phyloP scores from a whole-genome alignment of 2,329 filamentous ascomycete species.

The Fonsecaea monophora region DNA sequence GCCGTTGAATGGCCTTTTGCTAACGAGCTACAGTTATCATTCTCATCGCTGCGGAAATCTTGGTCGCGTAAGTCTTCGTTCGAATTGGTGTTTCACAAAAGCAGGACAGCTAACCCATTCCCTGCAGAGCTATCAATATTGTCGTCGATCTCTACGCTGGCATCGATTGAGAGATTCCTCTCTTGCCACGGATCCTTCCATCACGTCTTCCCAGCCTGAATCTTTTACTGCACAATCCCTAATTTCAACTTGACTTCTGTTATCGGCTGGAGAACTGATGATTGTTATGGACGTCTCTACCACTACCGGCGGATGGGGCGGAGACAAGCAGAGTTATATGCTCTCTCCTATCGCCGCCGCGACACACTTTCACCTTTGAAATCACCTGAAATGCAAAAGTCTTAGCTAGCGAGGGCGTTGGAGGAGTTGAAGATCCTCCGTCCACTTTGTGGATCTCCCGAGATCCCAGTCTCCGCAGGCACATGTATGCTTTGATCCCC shows the following conservation, averaged over 20 bases:
- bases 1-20: conserved; percentile 9
- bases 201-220: background rate
- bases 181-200: background rate
- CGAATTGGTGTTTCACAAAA: background rate
- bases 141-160: conserved; percentile 88
- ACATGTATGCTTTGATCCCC: background rate
- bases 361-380: background rate
- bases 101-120: conserved; percentile 9
- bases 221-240: background rate
- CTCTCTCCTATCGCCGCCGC: background rate
- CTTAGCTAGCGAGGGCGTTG: conserved; percentile 27
- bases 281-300: background rate
- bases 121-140: conserved; percentile 75
- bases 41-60: conserved; percentile 91
- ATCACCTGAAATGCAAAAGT: background rate
- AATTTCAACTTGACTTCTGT: background rate
- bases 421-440: conserved; percentile 11
- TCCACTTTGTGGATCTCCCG: background rate
- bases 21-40: conserved; percentile 73
- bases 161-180: conserved; percentile 54
- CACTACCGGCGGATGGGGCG: background rate
- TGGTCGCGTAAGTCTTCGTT: conserved; percentile 67
- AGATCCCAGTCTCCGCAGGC: background rate
- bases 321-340: background rate
- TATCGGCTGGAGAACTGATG: background rate